Evolutionary conservation across 495 filamentous ascomycete species (phyloP).

Genomic region (Choiromyces venosus): DNA sequence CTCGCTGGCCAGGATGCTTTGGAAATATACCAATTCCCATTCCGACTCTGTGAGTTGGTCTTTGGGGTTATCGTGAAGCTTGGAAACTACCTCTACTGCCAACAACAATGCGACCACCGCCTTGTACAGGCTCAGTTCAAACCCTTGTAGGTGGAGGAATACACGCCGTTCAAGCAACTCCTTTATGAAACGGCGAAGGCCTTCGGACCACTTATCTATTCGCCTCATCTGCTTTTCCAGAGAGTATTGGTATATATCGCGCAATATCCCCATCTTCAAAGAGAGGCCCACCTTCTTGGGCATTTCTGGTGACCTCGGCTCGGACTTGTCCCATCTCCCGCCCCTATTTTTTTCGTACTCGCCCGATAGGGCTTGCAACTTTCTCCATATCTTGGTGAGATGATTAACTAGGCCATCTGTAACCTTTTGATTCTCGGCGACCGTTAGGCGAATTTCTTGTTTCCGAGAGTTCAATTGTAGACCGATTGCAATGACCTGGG

Average conservation of each 20-base stretch:
- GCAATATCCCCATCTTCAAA: not conserved
- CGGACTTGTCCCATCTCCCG: not conserved
- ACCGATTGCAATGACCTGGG: not conserved
- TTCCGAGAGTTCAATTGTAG: not conserved
- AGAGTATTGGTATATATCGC: not conserved
- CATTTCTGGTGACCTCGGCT: not conserved
- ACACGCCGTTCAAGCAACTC: no score
- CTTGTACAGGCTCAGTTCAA: no score
- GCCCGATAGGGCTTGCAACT: not conserved
- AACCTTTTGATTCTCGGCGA: not conserved
- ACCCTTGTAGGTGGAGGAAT: no score
- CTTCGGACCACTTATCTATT: no score
- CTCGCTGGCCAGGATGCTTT: no score
- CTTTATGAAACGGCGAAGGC: no score
- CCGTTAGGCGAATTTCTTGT: not conserved
- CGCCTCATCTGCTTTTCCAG: no score
- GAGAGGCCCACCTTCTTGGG: not conserved
- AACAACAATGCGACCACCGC: no score
- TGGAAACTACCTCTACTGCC: no score
- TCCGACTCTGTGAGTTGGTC: no score
- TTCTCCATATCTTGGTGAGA: not conserved
- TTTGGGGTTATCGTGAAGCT: no score
- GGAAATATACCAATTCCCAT: no score
- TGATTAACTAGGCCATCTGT: not conserved
- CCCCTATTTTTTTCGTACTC: not conserved